phyloP scores from a whole-genome alignment of 2,329 filamentous ascomycete genomes.

The Aspergillus sp. region DNA sequence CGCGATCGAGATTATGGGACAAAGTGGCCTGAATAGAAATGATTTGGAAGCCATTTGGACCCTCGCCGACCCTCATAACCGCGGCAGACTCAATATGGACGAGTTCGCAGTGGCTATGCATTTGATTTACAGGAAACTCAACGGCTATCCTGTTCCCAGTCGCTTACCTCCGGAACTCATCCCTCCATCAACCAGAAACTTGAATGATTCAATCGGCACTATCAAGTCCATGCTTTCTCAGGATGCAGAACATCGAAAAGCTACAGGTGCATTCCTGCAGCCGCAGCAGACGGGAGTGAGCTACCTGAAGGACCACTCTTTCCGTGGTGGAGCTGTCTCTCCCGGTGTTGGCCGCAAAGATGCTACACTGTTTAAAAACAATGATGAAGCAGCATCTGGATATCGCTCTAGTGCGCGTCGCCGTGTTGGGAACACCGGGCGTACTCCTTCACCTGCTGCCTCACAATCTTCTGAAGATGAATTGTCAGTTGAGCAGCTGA shows the following conservation, averaged over 20 bases:
- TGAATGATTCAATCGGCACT: constrained; percentile 88
- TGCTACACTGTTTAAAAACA: constrained; percentile 94
- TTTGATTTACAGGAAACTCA: constrained; percentile 94
- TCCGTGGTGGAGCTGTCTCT: constrained; percentile 65
- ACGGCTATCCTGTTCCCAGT: constrained; percentile 88
- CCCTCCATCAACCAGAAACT: constrained; percentile 89
- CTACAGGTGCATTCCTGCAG: constrained; percentile 82
- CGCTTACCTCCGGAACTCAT: constrained; percentile 88
- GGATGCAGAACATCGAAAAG: constrained; percentile 87
- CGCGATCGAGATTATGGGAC: constrained; percentile 94
- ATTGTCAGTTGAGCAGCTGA: constrained; percentile 78
- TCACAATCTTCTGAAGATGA: constrained; percentile 72
- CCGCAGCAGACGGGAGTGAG: constrained; percentile 98
- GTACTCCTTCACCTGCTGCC: constrained; percentile 77
- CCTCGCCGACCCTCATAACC: constrained; percentile 87
- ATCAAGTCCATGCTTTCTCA: constrained; percentile 87
- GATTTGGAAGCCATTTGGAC: constrained; percentile 96
- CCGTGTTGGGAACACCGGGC: constrained; percentile 67
- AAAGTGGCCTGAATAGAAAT: constrained; percentile 87
- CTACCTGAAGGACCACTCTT: constrained; percentile 94
- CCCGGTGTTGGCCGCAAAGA: constrained; percentile 73
- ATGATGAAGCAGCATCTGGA: constrained; percentile 79
- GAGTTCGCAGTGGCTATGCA: constrained; percentile 99
- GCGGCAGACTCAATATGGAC: constrained; percentile 89
- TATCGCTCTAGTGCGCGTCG: constrained; percentile 93